Base-by-base conservation (phyloP, 305 asterid species). In the Ajuga reptans region DNA sequence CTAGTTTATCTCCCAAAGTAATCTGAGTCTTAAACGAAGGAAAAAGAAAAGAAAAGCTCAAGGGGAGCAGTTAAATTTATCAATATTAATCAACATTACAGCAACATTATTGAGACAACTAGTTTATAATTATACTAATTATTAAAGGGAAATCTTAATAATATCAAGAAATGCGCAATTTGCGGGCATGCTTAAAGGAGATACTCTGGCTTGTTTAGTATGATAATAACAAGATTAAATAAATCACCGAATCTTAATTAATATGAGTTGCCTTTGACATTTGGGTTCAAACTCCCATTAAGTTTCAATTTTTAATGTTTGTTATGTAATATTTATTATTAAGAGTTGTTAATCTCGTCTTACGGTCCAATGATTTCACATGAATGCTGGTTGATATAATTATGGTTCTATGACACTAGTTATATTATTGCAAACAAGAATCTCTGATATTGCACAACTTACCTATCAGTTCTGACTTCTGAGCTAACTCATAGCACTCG, bases 251-350 rank as follows among this genome's bases (percentile, higher is more conserved):
- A 15, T 34, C 41, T 11, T 11, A 17, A 51, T 66, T 11, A 34
- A 36, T 9, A 50, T 16, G 62, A 52, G 39, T 37, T 36, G 72
- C 51, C 72, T 66, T 66, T 37, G 63, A 66, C 53, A 51, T 51
- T 50, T 31, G 60, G 31, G 71, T 66, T 36, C 36, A 65, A 6
- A 27, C 15, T 15, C 21, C 10, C 18, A 41, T 61, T 60, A 18
- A 10, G 9, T 29, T 21, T 39, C 2, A 17, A 0, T 39, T 50
- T 16, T 50, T 16, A 50, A 16, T 50, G 56, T 50, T 46, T 46
- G 9, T n/a, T n/a, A n/a, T n/a, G 27, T 17, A 0, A 5, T 47
- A 3, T 0, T 6, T 36, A 5, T 4, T 36, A 9, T 5, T 5
- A 33, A 36, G 2, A 43, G 50, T 43, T 10, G 50, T 43, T 43